Evolutionary conservation across 2,329 filamentous ascomycete species (phyloP), one percentile per base, ranked within the genome.

Genomic region (Lojkania enalia): DNA sequence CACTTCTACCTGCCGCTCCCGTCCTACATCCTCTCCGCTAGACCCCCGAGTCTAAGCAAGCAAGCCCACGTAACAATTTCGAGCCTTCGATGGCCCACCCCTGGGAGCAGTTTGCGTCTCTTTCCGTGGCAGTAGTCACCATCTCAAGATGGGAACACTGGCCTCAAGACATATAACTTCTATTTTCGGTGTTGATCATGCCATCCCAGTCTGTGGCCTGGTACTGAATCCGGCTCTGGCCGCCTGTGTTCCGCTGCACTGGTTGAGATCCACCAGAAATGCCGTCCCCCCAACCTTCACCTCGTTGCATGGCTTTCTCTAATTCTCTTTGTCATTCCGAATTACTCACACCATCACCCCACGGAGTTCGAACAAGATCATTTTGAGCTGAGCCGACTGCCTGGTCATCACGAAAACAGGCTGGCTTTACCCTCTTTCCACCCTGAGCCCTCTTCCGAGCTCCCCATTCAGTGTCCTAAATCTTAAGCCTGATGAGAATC

Each of bases 401-500:
- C 19, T 19, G 20, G n/a, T n/a, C 23, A 7, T 27, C 23, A 27
- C 30, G 30, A 15, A 33, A 33, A 9, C 6, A 16, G 9, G 14
- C 30, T 15, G 11, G 13, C 18, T 16, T 31, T 19, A 30, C 29
- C 37, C 37, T 40, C 36, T 12, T 9, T 35, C 11, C 30, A 33
- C 30, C 16, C 14, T 15, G 5, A 16, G 15, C 18, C 12, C n/a
- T 18, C 12, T 30, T 29, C 20, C 16, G 40, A 5, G 20, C 13
- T 20, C 4, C 33, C 18, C 21, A 15, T 33, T 20, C n/a, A 25
- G n/a, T 29, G 14, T 21, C 29, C 35, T 21, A 20, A n/a, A 9
- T 37, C 36, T 41, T 54, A 41, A 50, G 52, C 46, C 52, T 52
- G 46, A 48, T 48, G 20, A 15, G n/a, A n/a, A n/a, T n/a, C n/a